Evolutionary conservation across 2,329 filamentous ascomycete species (phyloP).

Genomic region (Clarireedia monteithiana): DNA sequence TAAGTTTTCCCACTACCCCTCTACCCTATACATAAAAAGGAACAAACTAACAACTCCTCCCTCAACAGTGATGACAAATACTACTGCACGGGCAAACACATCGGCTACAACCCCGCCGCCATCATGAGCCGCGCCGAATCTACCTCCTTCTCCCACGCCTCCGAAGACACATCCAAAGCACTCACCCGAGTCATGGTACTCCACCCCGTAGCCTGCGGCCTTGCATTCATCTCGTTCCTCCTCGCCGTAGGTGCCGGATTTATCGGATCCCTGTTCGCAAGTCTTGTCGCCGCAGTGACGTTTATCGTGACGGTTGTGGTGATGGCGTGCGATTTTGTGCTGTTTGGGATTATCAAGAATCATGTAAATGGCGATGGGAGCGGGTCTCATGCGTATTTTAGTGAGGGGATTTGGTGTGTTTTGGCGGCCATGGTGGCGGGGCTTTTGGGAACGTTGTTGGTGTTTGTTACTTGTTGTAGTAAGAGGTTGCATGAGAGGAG

Average conservation of each 20-base stretch:
- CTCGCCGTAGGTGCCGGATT: constrained; percentile 44
- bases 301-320: constrained; percentile 42
- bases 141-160: constrained; percentile 34
- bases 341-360: constrained; percentile 45
- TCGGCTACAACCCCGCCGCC: constrained; percentile 49
- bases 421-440: constrained; percentile 47
- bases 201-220: constrained; percentile 50
- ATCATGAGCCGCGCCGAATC: constrained; percentile 35
- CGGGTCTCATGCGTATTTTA: constrained; percentile 39
- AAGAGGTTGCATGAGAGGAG: constrained; percentile 30
- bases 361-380: constrained; percentile 41
- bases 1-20: constrained; percentile 15
- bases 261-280: constrained; percentile 43
- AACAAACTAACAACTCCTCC: too few relatives aligned
- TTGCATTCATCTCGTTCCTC: constrained; percentile 52
- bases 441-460: constrained; percentile 46
- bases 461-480: constrained; percentile 54
- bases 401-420: constrained; percentile 50
- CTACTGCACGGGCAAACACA: constrained; percentile 37
- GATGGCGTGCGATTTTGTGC: constrained; percentile 49
- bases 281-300: constrained; percentile 40
- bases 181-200: constrained; percentile 54
- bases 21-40: too few relatives aligned
- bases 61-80: constrained; percentile 31
- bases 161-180: constrained; percentile 37